A percentile compares a stretch with the other conserved stretches of the same genome.
Conservation (phyloP, 164 flowering plant species). For the Sextonia rubra region DNA sequence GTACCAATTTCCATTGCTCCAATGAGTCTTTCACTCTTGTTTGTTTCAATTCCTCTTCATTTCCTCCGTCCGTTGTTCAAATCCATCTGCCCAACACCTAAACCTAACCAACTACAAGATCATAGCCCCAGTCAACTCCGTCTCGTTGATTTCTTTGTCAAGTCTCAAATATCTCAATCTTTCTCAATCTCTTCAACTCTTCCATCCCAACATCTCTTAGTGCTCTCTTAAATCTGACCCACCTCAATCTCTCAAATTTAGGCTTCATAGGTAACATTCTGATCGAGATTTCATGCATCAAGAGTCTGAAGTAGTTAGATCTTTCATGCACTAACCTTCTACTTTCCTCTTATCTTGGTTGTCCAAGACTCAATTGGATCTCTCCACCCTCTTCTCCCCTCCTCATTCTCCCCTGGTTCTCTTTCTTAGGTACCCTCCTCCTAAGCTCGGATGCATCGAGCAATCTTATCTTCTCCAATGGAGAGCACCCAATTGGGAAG, state of each 20-base stretch:
- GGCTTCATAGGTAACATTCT: slow-evolving; percentile 43
- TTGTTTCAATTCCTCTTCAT: background rate
- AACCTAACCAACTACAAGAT: slow-evolving; percentile 30
- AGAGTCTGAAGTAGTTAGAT: slow-evolving; percentile 19
- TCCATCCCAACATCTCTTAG: slow-evolving; percentile 35
- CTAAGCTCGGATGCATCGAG: no score
- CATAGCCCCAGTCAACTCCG: background rate
- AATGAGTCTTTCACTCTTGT: background rate
- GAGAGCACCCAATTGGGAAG: no score
- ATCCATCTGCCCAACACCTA: slow-evolving; percentile 7
- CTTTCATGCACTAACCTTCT: background rate
- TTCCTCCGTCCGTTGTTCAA: background rate
- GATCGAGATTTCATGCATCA: slow-evolving; percentile 23
- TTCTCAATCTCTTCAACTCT: slow-evolving; percentile 24
- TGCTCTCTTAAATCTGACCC: slow-evolving; percentile 24
- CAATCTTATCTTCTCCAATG: no score
- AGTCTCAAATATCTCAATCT: slow-evolving; percentile 34
- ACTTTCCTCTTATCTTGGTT: no score
- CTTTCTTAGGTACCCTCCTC: no score
- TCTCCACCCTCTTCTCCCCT: no score
- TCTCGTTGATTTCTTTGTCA: background rate
- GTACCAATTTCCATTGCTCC: background rate
- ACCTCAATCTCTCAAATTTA: slow-evolving; percentile 43
- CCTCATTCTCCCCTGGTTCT: no score
- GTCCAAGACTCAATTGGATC: no score